Evolutionary conservation across 805 yeast genomes (phyloP), one percentile per base, ranked within the genome.

Genomic region (Wickerhamiella brachini): DNA sequence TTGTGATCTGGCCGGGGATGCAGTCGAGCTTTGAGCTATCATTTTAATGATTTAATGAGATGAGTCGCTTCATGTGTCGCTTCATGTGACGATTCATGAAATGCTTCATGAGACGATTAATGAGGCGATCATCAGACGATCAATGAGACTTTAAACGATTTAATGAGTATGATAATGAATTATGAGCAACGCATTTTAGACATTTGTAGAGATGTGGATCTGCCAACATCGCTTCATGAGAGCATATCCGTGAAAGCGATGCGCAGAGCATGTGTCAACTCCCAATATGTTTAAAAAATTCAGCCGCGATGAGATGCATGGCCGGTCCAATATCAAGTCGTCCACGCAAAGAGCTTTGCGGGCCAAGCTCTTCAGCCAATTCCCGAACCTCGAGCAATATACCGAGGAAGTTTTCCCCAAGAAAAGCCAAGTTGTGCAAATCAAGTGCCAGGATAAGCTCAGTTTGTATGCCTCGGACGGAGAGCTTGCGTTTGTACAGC

Each of bases 311-410:
- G 96, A 89, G 63, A 77, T 88, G 50, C 95, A 87, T 60, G 83
- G 95, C 8, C 81, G 93, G 57, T 81, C 96, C 13, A 90, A 90
- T 63, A 82, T 89, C 66, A 89, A 89, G 67, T 85, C 95, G 0
- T 89, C 97, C 1, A 89, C 84, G n/a, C 95, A 88, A 66, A 78
- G 97, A 66, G 83, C 83, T n/a, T 72, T 90, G 57, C 85, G 85
- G 63, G 57, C 83, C 18, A 85, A 81, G 60, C 73, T 89, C 50
- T 83, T 83, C 1, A 70, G 72, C 3, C 87, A 82, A 65, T 89
- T 81, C 63, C 88, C 87, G 20, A 69, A 68, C n/a, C 67, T 87
- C 56, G 95, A 85, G 61, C 76, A 80, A 5, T 80, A 76, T 12
- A 82, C 89, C 45, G 96, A 89, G 60, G 83, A 78, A 49, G 69